A percentile compares a stretch with the other conserved stretches of the same genome.
phyloP scores from a whole-genome alignment of 257 asterid genomes.

The Solanum sejunctum region DNA sequence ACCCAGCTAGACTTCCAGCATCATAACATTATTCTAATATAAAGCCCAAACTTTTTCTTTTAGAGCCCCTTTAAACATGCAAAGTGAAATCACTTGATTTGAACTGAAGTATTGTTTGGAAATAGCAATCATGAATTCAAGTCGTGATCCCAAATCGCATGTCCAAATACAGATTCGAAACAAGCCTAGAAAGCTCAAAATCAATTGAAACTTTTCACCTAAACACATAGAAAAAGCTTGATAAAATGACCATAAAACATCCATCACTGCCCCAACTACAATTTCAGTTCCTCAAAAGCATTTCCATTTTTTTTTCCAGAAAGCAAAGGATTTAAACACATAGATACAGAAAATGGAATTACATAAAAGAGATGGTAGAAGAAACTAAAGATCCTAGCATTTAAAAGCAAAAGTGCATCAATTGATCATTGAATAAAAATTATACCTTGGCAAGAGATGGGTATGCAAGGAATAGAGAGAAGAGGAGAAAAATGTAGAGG shows the following conservation, averaged over 20 bases:
- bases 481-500: slow-evolving; percentile 10
- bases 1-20: background rate
- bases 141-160: background rate
- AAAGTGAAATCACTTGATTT: background rate
- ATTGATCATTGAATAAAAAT: background rate
- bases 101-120: background rate
- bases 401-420: background rate
- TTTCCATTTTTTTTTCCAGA: background rate
- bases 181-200: background rate
- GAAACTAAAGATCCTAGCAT: background rate
- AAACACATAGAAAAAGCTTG: background rate
- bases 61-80: background rate
- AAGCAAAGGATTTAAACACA: background rate
- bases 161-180: background rate
- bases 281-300: background rate
- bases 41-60: background rate
- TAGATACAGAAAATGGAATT: background rate
- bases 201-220: background rate
- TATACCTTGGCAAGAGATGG: slow-evolving; percentile 43
- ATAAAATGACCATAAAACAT: background rate
- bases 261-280: background rate
- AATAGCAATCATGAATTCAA: background rate
- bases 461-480: slow-evolving; percentile 20
- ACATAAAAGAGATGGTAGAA: background rate
- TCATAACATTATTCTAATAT: background rate